Evolutionary conservation across 2,329 filamentous ascomycete genomes (phyloP).

Genomic region (Penicillium sp.): DNA sequence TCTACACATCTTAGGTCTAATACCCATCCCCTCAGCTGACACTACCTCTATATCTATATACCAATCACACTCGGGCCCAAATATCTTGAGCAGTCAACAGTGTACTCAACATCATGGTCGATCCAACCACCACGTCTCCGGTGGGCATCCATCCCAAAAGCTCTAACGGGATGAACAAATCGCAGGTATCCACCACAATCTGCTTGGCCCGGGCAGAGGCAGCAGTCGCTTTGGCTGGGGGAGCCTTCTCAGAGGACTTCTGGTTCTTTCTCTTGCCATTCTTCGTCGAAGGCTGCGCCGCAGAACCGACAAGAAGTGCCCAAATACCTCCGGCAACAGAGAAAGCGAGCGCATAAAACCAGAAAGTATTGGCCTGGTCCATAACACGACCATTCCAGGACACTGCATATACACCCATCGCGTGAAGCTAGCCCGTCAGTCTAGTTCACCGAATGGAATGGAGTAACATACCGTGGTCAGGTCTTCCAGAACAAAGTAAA

Average conservation of each 20-base stretch:
- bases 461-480: conserved; percentile 56
- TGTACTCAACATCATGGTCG: conserved; percentile 61
- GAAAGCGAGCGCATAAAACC: conserved; percentile 62
- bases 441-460: background rate
- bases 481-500: conserved; percentile 67
- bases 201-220: conserved; percentile 43
- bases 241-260: conserved; percentile 14
- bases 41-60: background rate
- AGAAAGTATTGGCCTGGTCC: conserved; percentile 65
- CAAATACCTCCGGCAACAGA: conserved; percentile 43
- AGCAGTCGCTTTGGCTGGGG: background rate
- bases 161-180: conserved; percentile 61
- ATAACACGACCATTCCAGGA: conserved; percentile 49
- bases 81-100: conserved; percentile 59
- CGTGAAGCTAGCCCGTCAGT: conserved; percentile 35
- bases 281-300: conserved; percentile 20
- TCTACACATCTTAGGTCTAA: background rate
- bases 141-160: conserved; percentile 61
- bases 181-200: conserved; percentile 58
- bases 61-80: conserved; percentile 47
- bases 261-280: conserved; percentile 22
- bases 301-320: conserved; percentile 17
- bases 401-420: conserved; percentile 52
- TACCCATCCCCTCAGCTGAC: background rate
- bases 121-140: conserved; percentile 53